Evolutionary conservation across 2,329 filamentous ascomycete genomes (phyloP).

Genomic region (Cadophora sp.): DNA sequence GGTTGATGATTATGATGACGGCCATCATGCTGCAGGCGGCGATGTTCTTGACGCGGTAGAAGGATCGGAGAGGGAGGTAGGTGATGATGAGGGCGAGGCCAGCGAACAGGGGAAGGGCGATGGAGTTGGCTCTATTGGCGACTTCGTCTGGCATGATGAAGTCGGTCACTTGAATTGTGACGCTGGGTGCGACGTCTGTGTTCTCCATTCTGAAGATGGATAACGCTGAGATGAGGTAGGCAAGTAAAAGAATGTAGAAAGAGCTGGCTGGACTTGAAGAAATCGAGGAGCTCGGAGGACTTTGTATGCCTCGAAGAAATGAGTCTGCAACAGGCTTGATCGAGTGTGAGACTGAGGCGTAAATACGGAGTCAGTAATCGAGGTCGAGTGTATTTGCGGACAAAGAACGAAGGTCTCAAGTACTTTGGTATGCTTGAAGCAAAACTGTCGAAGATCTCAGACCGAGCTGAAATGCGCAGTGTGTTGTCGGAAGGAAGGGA

Average conservation of each 20-base stretch:
- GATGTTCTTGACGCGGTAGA: slow-evolving; percentile 65
- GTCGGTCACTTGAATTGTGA: background rate
- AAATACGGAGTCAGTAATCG: background rate
- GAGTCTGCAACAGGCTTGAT: slow-evolving; percentile 17
- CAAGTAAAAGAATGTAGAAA: background rate
- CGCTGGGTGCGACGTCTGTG: slow-evolving; percentile 4
- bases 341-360: slow-evolving; percentile 6
- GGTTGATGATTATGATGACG: slow-evolving; percentile 62
- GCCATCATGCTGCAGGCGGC: slow-evolving; percentile 61
- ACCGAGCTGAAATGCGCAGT: background rate
- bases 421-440: background rate
- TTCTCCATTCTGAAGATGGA: slow-evolving; percentile 9
- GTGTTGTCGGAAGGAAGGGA: background rate
- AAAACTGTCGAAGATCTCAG: background rate
- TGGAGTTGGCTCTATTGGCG: slow-evolving; percentile 40
- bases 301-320: slow-evolving; percentile 7
- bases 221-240: background rate
- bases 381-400: background rate
- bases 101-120: slow-evolving; percentile 55
- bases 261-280: background rate
- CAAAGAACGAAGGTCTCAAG: slow-evolving; percentile 1
- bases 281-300: background rate
- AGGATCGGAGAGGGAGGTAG: slow-evolving; percentile 64
- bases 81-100: slow-evolving; percentile 57
- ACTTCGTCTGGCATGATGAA: slow-evolving; percentile 12